Evolutionary conservation across 805 yeast genomes (phyloP), one percentile per base, ranked within the genome.

Genomic region (Candida maltosa): DNA sequence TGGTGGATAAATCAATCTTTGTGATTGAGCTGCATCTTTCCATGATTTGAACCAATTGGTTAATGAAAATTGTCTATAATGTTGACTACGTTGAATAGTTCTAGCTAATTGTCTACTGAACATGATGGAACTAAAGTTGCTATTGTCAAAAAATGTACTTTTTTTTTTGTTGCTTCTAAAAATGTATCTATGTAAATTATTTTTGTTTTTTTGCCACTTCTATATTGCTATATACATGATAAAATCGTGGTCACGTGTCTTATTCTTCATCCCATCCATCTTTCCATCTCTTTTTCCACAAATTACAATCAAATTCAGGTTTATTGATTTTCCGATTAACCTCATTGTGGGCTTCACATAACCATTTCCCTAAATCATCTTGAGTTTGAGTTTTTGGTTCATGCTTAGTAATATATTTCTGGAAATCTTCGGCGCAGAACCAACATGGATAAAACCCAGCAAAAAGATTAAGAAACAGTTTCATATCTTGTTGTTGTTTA

Each of bases 211-310:
- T 16, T 23, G 6, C 4, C 19, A 11, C 4, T 4, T 18, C 5
- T 8, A 19, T 4, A 20, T n/a, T 19, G 19, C 25, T 26, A 27
- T 18, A 5, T 34, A 34, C 29, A 25, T 9, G 26, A 6, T 32
- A 20, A n/a, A n/a, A n/a, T n/a, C n/a, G n/a, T n/a, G n/a, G n/a
- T n/a, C 31, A 12, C 17, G 5, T 29, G 24, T 16, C 16, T 24
- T 28, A 6, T 18, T 40, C 38, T 20, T 45, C 41, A 24, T 83
- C 83, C 96, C 96, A 88, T 1, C 97, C 97, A 48, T 87, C 95
- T 46, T 75, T 80, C 98, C 98, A 91, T 53, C 98, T 78, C 49
- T 84, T 78, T 54, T 81, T 81, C 98, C 98, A 93, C 44, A 85
- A 70, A 39, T 79, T 69, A 51, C 97, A 91, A 54, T 91, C 88